Conservation (phyloP, 192 early-diverging fungal species). For the Coemansia sp. region DNA sequence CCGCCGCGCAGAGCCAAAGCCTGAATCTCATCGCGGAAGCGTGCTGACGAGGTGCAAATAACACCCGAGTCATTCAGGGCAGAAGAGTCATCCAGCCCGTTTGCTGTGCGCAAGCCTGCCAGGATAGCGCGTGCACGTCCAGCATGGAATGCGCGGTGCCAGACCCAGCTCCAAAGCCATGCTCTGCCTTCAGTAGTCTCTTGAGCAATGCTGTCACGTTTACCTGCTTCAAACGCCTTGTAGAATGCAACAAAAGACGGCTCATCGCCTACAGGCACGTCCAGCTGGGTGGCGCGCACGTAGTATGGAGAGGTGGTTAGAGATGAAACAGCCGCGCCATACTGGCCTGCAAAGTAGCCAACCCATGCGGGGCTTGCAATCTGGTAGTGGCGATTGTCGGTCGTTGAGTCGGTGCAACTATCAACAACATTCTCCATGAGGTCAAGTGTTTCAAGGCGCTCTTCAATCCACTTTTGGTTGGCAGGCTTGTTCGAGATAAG, state of each 20-base stretch:
- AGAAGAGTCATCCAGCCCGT: background rate
- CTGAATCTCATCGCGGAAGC: slow-evolving; percentile 41
- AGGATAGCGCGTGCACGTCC: slow-evolving; percentile 17
- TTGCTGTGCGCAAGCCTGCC: slow-evolving; percentile 18
- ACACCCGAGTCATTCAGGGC: background rate
- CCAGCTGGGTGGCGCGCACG: slow-evolving; percentile 5
- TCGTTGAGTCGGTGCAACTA: background rate
- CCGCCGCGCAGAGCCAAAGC: slow-evolving; percentile 33
- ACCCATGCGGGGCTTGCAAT: slow-evolving; percentile 15
- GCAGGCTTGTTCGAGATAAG: background rate
- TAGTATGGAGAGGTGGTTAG: slow-evolving; percentile 1
- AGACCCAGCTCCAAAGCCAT: slow-evolving; percentile 24
- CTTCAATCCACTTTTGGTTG: slow-evolving; percentile 10
- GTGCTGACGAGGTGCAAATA: slow-evolving; percentile 9
- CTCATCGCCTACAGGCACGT: background rate
- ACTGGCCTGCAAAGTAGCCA: slow-evolving; percentile 18
- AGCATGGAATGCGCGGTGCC: slow-evolving; percentile 9
- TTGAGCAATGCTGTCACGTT: background rate
- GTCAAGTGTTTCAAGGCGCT: slow-evolving; percentile 10
- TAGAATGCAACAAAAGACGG: background rate
- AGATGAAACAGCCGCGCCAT: background rate
- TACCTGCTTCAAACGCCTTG: background rate
- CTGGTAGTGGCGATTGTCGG: background rate
- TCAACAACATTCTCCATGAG: slow-evolving; percentile 2
- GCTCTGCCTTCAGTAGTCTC: background rate